These are phyloP conservation scores for Phylloporus gajari DNA, from an alignment of 1,284 basidiomycete species.

Conservation along the genomic window DNA sequence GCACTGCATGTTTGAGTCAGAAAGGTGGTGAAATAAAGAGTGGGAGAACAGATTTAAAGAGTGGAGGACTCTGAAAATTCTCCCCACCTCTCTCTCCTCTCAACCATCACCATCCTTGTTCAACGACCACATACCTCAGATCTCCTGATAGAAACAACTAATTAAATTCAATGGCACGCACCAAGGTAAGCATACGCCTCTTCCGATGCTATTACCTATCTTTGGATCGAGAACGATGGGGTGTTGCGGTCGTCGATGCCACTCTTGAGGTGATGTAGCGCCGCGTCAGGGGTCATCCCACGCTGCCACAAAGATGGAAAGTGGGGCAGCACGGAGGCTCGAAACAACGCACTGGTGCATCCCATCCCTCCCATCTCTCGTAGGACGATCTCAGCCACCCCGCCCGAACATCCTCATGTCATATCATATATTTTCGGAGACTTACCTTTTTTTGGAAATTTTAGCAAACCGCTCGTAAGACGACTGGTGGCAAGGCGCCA, in stretches of 20 bases:
- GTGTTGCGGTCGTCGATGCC: slow-evolving; percentile 18
- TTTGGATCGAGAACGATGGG: slow-evolving; percentile 1
- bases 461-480: slow-evolving; percentile 74
- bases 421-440: slow-evolving; percentile 41
- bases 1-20: slow-evolving; percentile 11
- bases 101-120: slow-evolving; percentile 32
- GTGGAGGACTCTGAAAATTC: slow-evolving; percentile 3
- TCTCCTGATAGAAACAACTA: slow-evolving; percentile 12
- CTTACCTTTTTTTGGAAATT: slow-evolving; percentile 55
- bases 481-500: slow-evolving; percentile 72
- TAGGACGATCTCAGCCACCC: slow-evolving; percentile 17
- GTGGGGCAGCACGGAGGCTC: slow-evolving; percentile 34
- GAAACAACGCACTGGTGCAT: slow-evolving; percentile 34
- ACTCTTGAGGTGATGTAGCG: slow-evolving; percentile 20
- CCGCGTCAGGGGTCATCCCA: slow-evolving; percentile 11
- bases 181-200: slow-evolving; percentile 33
- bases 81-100: slow-evolving; percentile 27
- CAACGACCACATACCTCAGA: not conserved
- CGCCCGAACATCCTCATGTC: slow-evolving; percentile 37
- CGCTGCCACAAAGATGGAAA: slow-evolving; percentile 27
- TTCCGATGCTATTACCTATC: slow-evolving; percentile 10
- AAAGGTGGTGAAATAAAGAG: slow-evolving; percentile 5
- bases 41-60: slow-evolving; percentile 28
- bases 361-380: slow-evolving; percentile 24
- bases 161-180: slow-evolving; percentile 39